Base-by-base conservation (phyloP, 169 alveolate genomes). In the Babesia bovis region DNA sequence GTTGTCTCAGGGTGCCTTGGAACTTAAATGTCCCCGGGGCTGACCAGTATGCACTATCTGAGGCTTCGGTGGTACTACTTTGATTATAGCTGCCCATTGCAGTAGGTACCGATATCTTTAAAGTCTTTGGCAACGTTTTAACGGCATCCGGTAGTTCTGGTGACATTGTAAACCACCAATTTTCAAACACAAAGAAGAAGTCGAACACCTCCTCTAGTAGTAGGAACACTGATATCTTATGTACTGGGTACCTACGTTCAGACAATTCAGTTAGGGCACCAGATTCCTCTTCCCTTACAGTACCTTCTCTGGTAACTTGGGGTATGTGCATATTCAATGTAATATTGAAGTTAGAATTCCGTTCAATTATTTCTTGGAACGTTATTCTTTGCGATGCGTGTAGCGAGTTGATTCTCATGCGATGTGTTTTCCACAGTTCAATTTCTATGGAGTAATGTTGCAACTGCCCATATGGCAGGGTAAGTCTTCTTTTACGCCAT, bases 341-440 rank as follows among this genome's bases (percentile, higher is more conserved):
- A 30, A 91, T 63, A 45, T 87, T 73, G 41, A 87, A 74, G 55
- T 90, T 90, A 10, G 95, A 86, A 12, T 90, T 87, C 35, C 57
- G 84, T 28, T 89, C 93, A 52, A 91, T 82, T 26, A 91, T 67
- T 21, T 91, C 95, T 33, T 75, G 83, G 50, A 91, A 89, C 7
- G 91, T 90, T 30, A 85, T 47, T 38, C 61, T 77, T 19, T 87
- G 84, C 25, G 90, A 68, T 4, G 95, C 93, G 71, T 83, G 83
- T 23, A 91, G 59, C 23, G 85, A 85, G 70, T 91, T 91, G 65
- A 91, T 83, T 30, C 84, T 60, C 56, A 90, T 50, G 28, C 83
- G 71, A 33, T 84, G 90, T 52, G 87, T 90, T 26, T 87, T 35
- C 95, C 95, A 91, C 82, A 91, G 63, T 47, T 91, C 93, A 9